Conservation (phyloP, 2,329 filamentous ascomycete species). For the Penicillium sp. region DNA sequence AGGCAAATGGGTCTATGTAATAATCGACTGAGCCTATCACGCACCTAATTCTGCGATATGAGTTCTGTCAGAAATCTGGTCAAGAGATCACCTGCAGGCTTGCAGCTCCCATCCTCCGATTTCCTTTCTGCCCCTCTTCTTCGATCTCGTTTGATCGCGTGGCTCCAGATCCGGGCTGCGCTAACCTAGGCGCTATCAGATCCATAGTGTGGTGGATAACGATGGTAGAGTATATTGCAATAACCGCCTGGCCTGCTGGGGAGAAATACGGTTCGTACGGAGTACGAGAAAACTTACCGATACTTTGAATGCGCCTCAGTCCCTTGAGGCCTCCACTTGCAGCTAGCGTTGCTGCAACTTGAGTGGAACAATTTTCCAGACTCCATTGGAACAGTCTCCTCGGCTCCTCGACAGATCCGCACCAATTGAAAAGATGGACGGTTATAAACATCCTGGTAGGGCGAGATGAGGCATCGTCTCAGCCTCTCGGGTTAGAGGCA, state of each 20-base stretch:
- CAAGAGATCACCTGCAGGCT: constrained; percentile 28
- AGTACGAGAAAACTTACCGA: neutral
- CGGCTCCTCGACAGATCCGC: neutral
- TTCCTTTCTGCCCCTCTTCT: constrained; percentile 21
- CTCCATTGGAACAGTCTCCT: neutral
- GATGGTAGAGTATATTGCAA: neutral
- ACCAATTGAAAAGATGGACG: neutral
- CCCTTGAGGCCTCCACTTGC: constrained; percentile 19
- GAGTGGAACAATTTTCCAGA: constrained; percentile 9
- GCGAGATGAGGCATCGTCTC: neutral
- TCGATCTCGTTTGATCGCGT: constrained; percentile 27
- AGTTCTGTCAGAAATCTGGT: constrained; percentile 14
- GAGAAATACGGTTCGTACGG: neutral
- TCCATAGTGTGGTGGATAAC: neutral
- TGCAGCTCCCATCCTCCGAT: constrained; percentile 25
- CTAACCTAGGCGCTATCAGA: constrained; percentile 26
- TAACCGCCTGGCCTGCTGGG: neutral
- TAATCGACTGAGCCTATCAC: constrained; percentile 7
- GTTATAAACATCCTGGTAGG: neutral
- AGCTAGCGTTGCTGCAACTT: constrained; percentile 17
- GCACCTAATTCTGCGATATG: neutral
- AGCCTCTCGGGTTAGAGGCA: neutral
- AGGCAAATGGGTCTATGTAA: constrained; percentile 1
- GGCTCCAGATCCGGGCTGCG: constrained; percentile 30
- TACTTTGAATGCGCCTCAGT: constrained; percentile 15